phyloP scores from a whole-genome alignment of 768 basidiomycete genomes.

The Lentinula boryana region DNA sequence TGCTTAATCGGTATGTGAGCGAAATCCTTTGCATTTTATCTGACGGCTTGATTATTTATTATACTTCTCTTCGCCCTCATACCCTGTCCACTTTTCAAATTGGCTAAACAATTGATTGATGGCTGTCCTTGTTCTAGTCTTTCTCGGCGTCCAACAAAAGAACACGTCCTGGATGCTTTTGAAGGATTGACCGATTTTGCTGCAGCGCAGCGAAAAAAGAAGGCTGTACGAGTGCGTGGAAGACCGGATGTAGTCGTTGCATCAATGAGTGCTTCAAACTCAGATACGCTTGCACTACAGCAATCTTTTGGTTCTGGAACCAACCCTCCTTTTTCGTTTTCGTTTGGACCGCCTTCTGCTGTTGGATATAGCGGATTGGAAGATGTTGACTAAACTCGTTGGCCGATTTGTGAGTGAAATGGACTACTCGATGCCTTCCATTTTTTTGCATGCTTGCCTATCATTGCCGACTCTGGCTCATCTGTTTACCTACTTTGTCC shows the following conservation, averaged over 20 bases:
- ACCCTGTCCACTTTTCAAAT: background rate
- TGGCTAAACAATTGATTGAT: background rate
- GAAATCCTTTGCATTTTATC: background rate
- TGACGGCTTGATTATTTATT: background rate
- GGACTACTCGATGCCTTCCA: too few relatives aligned
- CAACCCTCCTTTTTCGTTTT: background rate
- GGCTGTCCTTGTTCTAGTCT: slow-evolving; percentile 28
- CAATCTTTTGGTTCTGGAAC: background rate
- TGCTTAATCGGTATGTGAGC: slow-evolving; percentile 22
- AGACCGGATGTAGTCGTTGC: slow-evolving; percentile 4
- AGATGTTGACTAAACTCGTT: slow-evolving; percentile 21
- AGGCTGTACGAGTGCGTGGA: slow-evolving; percentile 16
- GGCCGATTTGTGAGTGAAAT: slow-evolving; percentile 9
- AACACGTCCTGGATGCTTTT: slow-evolving; percentile 45
- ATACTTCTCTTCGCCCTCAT: background rate
- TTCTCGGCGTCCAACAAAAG: slow-evolving; percentile 48
- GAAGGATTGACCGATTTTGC: slow-evolving; percentile 42
- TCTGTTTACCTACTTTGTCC: background rate
- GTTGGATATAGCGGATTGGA: slow-evolving; percentile 18
- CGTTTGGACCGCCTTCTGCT: background rate
- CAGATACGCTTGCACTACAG: background rate
- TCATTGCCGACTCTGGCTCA: background rate
- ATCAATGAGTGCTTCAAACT: background rate
- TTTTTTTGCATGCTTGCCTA: background rate
- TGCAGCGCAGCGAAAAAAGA: slow-evolving; percentile 41